Evolutionary conservation across 805 yeast genomes (phyloP), one percentile per base, ranked within the genome.

Genomic region (Deakozyma indianensis): DNA sequence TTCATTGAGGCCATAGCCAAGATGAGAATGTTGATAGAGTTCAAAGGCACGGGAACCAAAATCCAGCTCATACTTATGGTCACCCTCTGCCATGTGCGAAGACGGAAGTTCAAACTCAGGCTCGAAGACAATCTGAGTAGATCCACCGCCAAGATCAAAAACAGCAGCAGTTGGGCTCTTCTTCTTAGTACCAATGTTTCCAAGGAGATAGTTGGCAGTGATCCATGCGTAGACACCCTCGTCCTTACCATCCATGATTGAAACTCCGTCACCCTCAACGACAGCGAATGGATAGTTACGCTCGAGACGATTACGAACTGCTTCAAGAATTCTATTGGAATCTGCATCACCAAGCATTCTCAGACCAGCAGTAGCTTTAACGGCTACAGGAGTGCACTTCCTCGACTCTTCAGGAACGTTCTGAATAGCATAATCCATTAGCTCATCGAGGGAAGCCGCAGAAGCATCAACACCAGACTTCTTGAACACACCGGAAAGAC

Each of bases 201-300:
- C 97, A 54, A 90, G 72, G 52, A 92, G 68, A 62, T 80, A 92
- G 67, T 92, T 92, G 43, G 96, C 80, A 23, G 99, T 92, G 62
- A 92, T 83, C 99, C 99, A 92, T 1, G 98, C 98, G 59, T 78
- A 92, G 5, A 92, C 96, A 63, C 98, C 99, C 69, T 94, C 98
- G 55, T 90, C 95, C 48, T 78, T 80, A 53, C 98, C 98, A 48
- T 83, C 87, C 97, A 92, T 90, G 58, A 92, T 84, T 9, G 88
- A 72, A 48, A 92, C 72, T 51, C 96, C 97, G 48, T 86, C 83
- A 43, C 79, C 85, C 9, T 73, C 78, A 43, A 88, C 94, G 43
- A 92, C 86, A 2, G 96, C 82, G 69, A 92, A 92, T 46, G 98
- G 98, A 62, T 78, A 92, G 51, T 86, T 79, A 1, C 67, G 63